These are phyloP conservation scores for Eremochloa ophiuroides DNA, from an alignment of 176 grass and related monocot genomes.

Conservation along the genomic window DNA sequence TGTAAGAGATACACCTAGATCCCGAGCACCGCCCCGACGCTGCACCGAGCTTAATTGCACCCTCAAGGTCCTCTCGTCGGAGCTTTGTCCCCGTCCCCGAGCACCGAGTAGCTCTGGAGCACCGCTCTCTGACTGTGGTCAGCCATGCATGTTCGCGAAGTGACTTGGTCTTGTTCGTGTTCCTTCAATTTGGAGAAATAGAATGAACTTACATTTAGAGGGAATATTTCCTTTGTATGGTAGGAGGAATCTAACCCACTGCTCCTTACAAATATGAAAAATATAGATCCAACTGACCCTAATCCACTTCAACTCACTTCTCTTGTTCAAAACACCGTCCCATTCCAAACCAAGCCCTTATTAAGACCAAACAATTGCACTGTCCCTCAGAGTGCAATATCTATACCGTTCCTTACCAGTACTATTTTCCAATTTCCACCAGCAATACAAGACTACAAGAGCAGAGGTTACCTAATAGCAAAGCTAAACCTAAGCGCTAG, in stretches of 20 bases:
- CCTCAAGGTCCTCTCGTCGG: too few relatives aligned
- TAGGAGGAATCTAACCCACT: neutral
- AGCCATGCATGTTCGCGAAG: too few relatives aligned
- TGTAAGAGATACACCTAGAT: too few relatives aligned
- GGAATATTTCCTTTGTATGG: neutral
- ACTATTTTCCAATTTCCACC: neutral
- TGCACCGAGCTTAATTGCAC: too few relatives aligned
- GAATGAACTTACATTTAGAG: neutral
- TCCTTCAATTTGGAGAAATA: too few relatives aligned
- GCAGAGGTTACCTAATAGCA: neutral
- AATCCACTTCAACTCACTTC: neutral
- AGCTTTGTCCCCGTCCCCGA: too few relatives aligned
- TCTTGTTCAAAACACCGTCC: neutral
- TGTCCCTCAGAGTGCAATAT: neutral
- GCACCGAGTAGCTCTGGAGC: too few relatives aligned
- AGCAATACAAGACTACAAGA: neutral
- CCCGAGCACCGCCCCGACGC: too few relatives aligned
- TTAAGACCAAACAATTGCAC: neutral
- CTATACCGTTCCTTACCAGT: neutral
- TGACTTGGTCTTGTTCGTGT: too few relatives aligned
- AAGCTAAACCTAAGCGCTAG: constrained; percentile 3
- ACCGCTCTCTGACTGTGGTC: too few relatives aligned
- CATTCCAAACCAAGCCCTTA: neutral
- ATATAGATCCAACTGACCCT: neutral
- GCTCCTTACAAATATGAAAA: too few relatives aligned